These are phyloP conservation scores for Kazachstania kunashirensis DNA, from an alignment of 805 yeast genomes.

Conservation along the genomic window DNA sequence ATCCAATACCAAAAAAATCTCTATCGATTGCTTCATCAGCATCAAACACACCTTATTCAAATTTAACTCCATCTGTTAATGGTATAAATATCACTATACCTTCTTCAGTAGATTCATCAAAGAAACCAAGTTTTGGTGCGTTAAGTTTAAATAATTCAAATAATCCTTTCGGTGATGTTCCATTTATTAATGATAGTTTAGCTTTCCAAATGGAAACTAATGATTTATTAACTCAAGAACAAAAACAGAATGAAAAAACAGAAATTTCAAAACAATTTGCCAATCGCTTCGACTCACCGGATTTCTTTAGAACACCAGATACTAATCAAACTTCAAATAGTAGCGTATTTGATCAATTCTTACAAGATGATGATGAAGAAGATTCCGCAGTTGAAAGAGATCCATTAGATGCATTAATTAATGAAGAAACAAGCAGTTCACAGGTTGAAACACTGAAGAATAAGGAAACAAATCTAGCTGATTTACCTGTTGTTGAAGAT, in stretches of 20 bases:
- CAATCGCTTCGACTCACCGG: conserved; percentile 1
- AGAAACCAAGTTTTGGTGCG: conserved; percentile 12
- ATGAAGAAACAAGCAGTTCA: conserved; percentile 8
- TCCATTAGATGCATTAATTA: conserved; percentile 7
- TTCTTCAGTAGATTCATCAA: neutral
- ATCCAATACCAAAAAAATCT: conserved; percentile 47
- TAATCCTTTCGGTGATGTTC: conserved; percentile 5
- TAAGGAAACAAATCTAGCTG: neutral
- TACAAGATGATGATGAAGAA: conserved; percentile 10
- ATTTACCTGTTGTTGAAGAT: neutral
- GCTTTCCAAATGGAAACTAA: conserved; percentile 25
- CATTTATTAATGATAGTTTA: conserved; percentile 22
- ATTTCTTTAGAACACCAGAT: conserved; percentile 2
- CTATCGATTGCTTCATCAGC: neutral
- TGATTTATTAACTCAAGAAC: neutral
- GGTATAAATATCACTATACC: neutral
- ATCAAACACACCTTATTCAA: conserved; percentile 2
- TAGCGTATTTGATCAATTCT: conserved; percentile 5
- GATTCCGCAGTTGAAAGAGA: conserved; percentile 5
- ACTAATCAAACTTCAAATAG: neutral
- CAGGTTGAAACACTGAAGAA: too few relatives aligned
- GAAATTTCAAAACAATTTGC: neutral
- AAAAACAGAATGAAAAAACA: neutral
- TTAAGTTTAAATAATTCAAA: conserved; percentile 6
- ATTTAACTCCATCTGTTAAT: conserved; percentile 4